Evolutionary conservation across 148 eudicot species (phyloP), one percentile per base, ranked within the genome.

Genomic region (Cornus florida): DNA sequence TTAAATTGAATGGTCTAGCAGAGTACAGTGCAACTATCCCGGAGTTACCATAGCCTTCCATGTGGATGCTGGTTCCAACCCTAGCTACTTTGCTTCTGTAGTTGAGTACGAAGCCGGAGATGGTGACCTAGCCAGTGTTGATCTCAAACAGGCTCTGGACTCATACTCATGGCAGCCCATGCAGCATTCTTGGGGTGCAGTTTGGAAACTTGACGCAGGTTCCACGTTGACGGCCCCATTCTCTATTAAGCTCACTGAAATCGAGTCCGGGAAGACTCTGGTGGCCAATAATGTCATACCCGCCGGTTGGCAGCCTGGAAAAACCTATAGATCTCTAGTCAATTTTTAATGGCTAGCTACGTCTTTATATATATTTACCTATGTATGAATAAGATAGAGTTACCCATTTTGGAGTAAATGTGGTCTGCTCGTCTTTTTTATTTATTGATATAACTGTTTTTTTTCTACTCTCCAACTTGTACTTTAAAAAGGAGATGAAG

Each of bases 101-200:
- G 13, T 86, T 10, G 82, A 79, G 43, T 82, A 62, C n/a, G 83
- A 62, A 16, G 73, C 82, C 2, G 81, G 81, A 2, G 85, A 85
- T 19, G 88, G 88, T 2, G 75, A 68, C 48, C 78, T 82, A 17
- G 16, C 48, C 4, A 24, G 80, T 0, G 83, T 82, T 23, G 76
- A 82, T 0, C 69, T 85, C 7, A 76, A 77, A 69, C 73, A 77
- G 22, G 81, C 83, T 12, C 28, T 28, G 28, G 78, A 82, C 50
- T 72, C 83, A 4, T 22, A 68, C 7, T 13, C 67, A 12, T 85
- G 83, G 80, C 28, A 7, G 50, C 81, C 78, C 1, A 85, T 85
- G 88, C 78, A 80, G 50, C 69, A 79, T 50, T 68, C 78, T 4
- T 85, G 81, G 81, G 88, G 88, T 24, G 83, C 81, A 2, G 81